These are phyloP conservation scores for Cystofilobasidium macerans DNA, from an alignment of 768 basidiomycete species.

Conservation along the genomic window DNA sequence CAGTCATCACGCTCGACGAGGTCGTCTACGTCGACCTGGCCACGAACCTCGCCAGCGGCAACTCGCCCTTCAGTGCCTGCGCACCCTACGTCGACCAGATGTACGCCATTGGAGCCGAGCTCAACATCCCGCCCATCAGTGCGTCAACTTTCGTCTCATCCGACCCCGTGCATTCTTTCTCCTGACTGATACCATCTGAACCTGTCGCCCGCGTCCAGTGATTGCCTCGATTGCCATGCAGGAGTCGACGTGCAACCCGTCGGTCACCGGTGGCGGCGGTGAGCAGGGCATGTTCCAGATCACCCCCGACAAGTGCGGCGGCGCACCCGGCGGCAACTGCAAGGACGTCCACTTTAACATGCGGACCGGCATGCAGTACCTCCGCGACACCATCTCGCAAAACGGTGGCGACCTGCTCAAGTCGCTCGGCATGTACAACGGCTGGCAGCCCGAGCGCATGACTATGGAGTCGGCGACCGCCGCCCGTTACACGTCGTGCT, in stretches of 20 bases:
- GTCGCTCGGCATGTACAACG: conserved; percentile 55
- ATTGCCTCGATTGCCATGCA: conserved; percentile 83
- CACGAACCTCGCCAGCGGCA: conserved; percentile 14
- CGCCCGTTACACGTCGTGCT: conserved; percentile 8
- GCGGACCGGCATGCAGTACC: conserved; percentile 45
- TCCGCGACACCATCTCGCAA: conserved; percentile 13
- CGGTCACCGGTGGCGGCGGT: conserved; percentile 58
- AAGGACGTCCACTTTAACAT: conserved; percentile 41
- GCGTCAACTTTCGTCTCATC: neutral
- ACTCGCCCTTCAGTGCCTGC: conserved; percentile 32
- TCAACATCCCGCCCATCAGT: conserved; percentile 51
- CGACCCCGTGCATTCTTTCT: neutral
- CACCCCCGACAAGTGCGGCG: conserved; percentile 31
- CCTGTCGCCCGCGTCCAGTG: conserved; percentile 34
- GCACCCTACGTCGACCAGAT: conserved; percentile 34
- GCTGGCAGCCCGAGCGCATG: conserved; percentile 28
- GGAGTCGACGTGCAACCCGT: conserved; percentile 62
- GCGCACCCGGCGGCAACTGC: conserved; percentile 29
- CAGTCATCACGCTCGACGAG: conserved; percentile 24
- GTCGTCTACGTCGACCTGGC: conserved; percentile 21
- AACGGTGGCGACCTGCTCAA: conserved; percentile 34
- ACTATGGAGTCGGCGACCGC: conserved; percentile 14
- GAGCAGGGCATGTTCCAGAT: conserved; percentile 51
- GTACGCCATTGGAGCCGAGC: conserved; percentile 31
- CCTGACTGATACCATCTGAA: neutral